Evolutionary conservation across 768 basidiomycete genomes (phyloP).

Genomic region (Dentipellis sp.): DNA sequence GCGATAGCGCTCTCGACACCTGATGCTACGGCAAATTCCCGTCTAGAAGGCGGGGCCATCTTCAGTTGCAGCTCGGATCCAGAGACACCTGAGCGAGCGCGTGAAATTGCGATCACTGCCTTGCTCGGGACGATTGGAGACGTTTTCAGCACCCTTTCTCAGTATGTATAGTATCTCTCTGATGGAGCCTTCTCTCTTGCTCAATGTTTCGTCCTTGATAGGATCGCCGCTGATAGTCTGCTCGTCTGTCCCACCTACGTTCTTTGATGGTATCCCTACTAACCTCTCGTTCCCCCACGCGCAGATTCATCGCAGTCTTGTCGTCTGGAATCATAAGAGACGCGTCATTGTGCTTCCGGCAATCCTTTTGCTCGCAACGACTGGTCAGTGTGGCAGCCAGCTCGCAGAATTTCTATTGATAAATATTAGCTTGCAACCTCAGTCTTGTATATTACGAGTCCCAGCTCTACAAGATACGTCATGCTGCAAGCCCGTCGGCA

Average conservation of each 20-base stretch:
- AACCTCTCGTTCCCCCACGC: neutral
- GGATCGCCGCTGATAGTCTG: neutral
- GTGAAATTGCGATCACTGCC: neutral
- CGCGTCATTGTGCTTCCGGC: neutral
- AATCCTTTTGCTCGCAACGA: neutral
- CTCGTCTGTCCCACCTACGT: neutral
- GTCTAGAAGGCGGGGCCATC: neutral
- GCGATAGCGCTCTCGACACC: neutral
- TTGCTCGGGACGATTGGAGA: neutral
- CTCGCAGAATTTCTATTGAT: no score
- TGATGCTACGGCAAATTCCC: neutral
- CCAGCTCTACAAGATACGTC: neutral
- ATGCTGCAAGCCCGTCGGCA: neutral
- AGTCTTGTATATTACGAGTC: no score
- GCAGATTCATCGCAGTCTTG: neutral
- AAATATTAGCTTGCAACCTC: no score
- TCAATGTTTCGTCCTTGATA: neutral
- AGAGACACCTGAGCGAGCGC: neutral
- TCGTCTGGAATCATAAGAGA: neutral
- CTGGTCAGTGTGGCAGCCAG: neutral
- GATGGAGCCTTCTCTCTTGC: neutral
- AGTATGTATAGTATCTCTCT: neutral
- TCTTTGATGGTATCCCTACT: neutral
- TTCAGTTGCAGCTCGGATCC: neutral
- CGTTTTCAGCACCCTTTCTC: neutral